phyloP scores from a whole-genome alignment of 108 stramenopile species.

The Pseudonitzschia multistriata region DNA sequence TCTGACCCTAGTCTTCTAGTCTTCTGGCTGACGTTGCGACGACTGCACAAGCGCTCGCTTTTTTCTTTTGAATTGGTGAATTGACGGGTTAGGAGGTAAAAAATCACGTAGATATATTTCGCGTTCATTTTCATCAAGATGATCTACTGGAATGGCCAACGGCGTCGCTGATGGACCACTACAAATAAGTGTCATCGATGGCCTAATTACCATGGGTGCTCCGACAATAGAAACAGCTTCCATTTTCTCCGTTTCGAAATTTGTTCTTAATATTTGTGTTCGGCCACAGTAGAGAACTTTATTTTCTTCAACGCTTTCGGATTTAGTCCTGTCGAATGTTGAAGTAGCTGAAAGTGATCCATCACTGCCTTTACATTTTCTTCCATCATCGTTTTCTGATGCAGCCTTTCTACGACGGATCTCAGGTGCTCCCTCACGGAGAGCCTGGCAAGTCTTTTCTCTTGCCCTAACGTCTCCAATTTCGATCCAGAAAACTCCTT shows the following conservation, averaged over 20 bases:
- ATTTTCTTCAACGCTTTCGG: conserved; percentile 10
- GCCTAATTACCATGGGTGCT: conserved; percentile 40
- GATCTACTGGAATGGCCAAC: conserved; percentile 32
- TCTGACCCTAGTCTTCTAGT: background rate
- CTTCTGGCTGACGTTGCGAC: background rate
- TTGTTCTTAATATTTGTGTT: conserved; percentile 11
- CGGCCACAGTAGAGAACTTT: conserved; percentile 1
- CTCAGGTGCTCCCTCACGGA: conserved; percentile 57
- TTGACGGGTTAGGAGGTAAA: conserved; percentile 41
- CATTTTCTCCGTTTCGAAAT: conserved; percentile 6
- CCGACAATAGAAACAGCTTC: conserved; percentile 11
- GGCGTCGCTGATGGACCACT: conserved; percentile 2
- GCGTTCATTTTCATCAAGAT: conserved; percentile 33
- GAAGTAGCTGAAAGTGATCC: conserved; percentile 6
- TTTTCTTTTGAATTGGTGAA: conserved; percentile 19
- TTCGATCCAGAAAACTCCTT: conserved; percentile 49
- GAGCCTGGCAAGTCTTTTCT: conserved; percentile 61
- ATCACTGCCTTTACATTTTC: conserved; percentile 7
- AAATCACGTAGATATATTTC: conserved; percentile 52
- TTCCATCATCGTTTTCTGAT: background rate
- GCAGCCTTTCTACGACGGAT: conserved; percentile 28
- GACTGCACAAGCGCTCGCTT: background rate
- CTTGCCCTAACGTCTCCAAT: conserved; percentile 50
- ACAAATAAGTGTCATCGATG: conserved; percentile 27
- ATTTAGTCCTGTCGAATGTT: background rate